These are phyloP conservation scores for Croton laevigatus DNA, from an alignment of 441 rosid species.

Conservation along the genomic window DNA sequence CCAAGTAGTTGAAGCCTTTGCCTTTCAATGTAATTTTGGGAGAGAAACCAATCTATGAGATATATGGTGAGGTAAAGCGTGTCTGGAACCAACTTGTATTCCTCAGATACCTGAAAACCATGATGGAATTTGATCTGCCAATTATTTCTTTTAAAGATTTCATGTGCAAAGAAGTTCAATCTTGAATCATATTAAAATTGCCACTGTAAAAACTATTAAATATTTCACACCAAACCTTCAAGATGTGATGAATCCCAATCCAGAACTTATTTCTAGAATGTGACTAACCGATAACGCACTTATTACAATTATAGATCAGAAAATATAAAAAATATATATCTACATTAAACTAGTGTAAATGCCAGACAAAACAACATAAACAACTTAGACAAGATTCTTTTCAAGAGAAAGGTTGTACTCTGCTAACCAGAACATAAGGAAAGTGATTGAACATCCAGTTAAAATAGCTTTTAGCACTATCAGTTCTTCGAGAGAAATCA, in stretches of 20 bases:
- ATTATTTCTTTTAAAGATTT: background rate
- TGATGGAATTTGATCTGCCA: slow-evolving; percentile 15
- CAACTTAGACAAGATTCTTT: slow-evolving; percentile 1
- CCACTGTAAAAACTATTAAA: background rate
- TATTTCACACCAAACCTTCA: background rate
- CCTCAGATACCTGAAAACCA: slow-evolving; percentile 79
- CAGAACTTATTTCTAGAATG: background rate
- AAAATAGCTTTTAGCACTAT: background rate
- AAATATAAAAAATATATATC: background rate
- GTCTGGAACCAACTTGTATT: slow-evolving; percentile 85
- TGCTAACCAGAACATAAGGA: background rate
- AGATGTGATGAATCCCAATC: background rate
- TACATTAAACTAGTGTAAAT: background rate
- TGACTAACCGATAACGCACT: background rate
- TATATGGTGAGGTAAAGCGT: slow-evolving; percentile 83
- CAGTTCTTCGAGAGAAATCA: background rate
- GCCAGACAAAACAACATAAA: background rate
- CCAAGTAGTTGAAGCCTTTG: slow-evolving; percentile 91
- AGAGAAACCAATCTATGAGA: slow-evolving; percentile 80
- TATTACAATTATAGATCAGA: slow-evolving; percentile 1
- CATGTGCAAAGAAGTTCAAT: background rate
- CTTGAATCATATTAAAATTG: background rate
- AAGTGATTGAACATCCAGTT: background rate
- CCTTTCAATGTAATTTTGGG: slow-evolving; percentile 56
- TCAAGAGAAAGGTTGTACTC: background rate